A percentile compares a stretch with the other conserved stretches of the same genome.
Evolutionary conservation across 768 basidiomycete species (phyloP).

Genomic region (Plicaturopsis crispa): DNA sequence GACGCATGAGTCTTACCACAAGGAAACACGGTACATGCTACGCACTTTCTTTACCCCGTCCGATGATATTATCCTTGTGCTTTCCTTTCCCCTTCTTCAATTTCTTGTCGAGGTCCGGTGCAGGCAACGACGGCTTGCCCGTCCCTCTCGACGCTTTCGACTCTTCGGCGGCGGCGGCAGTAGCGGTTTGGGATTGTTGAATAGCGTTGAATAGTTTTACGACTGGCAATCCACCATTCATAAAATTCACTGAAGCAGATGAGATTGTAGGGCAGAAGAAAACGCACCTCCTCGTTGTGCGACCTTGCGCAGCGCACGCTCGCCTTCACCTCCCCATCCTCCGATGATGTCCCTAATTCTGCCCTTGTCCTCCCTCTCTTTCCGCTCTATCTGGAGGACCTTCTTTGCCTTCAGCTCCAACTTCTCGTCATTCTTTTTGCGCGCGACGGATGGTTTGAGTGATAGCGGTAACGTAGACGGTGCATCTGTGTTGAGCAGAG

Average conservation of each 20-base stretch:
- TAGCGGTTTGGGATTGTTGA: conserved; percentile 67
- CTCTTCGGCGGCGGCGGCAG: conserved; percentile 44
- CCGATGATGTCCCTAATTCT: conserved; percentile 67
- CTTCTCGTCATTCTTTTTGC: conserved; percentile 69
- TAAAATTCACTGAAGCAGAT: conserved; percentile 2
- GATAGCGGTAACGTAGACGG: conserved; percentile 69
- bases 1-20: conserved; percentile 1
- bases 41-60: conserved; percentile 52
- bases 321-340: conserved; percentile 85
- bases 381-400: conserved; percentile 61
- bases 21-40: conserved; percentile 4
- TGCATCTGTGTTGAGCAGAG: conserved; percentile 61
- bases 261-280: not conserved
- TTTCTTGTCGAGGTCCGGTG: conserved; percentile 48
- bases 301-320: conserved; percentile 70
- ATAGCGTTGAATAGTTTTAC: conserved; percentile 86
- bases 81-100: conserved; percentile 43
- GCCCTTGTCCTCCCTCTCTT: conserved; percentile 65
- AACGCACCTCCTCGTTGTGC: conserved; percentile 75
- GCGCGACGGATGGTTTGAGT: conserved; percentile 65
- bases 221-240: conserved; percentile 34
- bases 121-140: conserved; percentile 67
- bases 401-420: conserved; percentile 67
- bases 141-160: conserved; percentile 57
- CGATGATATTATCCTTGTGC: conserved; percentile 46